Evolutionary conservation across 2,329 filamentous ascomycete genomes (phyloP), one percentile per base, ranked within the genome.

Genomic region (Ophiostoma perfectum): DNA sequence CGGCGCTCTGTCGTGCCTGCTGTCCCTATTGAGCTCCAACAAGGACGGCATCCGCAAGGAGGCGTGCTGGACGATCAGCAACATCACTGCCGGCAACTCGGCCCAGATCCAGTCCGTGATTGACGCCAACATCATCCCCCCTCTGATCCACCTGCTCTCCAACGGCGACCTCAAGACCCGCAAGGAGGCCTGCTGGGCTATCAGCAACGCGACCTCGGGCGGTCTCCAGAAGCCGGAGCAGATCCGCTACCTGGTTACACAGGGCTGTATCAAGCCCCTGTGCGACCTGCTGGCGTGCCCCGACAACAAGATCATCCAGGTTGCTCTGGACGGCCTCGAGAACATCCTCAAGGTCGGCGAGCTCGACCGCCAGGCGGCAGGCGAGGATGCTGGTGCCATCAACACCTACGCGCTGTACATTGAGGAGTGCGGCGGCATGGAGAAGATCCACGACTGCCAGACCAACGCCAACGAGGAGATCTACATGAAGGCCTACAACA

Each of bases 401-500:
- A 99, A 99, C 88, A 90, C 92, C 73, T 99, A 96, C 76, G 95
- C 95, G 64, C 86, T 99, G 72, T 98, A 96, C 81, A 99, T 99
- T 74, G 95, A 99, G 81, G 95, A 99, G 81, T 96, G 93, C 74
- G 92, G 93, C 76, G 95, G 95, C 73, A 99, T 99, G 95, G 95
- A 98, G 84, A 98, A 98, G 89, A 98, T 99, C 74, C 95, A 99
- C 82, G 94, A 98, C 75, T 98, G 95, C 87, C 95, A 99, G 84
- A 97, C 96, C 84, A 99, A 99, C 76, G 94, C 94, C 83, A 99
- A 99, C 81, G 95, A 99, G 82, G 95, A 99, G 82, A 99, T 99
- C 75, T 99, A 99, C 86, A 98, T 99, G 94, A 99, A 99, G 88
- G 95, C 95, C 0, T 99, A 98, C 86, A 98, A 96, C 86, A 99